Percentiles rank a stretch among this genome's conserved stretches.
Conservation (phyloP, 257 asterid species). For the Nicotiana tomentosiformis region DNA sequence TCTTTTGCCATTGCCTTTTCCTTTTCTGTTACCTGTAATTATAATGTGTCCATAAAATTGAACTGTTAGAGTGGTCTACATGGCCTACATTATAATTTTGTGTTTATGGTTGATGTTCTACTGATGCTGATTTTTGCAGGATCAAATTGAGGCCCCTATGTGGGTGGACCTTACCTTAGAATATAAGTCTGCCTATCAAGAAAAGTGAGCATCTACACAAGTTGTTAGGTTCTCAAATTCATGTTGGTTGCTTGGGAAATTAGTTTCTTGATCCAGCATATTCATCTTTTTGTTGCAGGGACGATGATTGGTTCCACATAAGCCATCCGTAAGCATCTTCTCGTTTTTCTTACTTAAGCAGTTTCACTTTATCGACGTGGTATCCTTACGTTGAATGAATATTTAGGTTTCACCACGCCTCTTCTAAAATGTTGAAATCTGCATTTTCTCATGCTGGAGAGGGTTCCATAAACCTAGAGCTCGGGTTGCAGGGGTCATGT, state of each 20-base stretch:
- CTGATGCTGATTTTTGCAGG: conserved; percentile 26
- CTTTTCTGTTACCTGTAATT: background rate
- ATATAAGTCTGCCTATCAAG: conserved; percentile 20
- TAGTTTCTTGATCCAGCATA: background rate
- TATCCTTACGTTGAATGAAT: conserved; percentile 3
- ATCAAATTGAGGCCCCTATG: conserved; percentile 46
- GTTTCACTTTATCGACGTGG: background rate
- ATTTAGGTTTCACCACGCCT: conserved; percentile 40
- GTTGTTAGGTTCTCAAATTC: background rate
- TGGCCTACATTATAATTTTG: background rate
- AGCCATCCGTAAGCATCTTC: conserved; percentile 38
- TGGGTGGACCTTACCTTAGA: conserved; percentile 44
- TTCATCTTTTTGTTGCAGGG: conserved; percentile 26
- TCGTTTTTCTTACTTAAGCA: background rate
- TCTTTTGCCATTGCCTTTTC: background rate
- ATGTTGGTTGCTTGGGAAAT: background rate
- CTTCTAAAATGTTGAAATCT: conserved; percentile 26
- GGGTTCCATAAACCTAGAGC: conserved; percentile 7
- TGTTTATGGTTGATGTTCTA: background rate
- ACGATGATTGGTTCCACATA: conserved; percentile 44
- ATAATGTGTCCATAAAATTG: background rate
- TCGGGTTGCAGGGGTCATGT: conserved; percentile 15
- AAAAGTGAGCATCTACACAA: conserved; percentile 25
- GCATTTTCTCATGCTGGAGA: conserved; percentile 10
- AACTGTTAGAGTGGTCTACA: background rate